A percentile compares a stretch with the other conserved stretches of the same genome.
These are phyloP conservation scores for Aegilops umbellulata DNA, from an alignment of 176 grass and related monocot species.

Conservation along the genomic window DNA sequence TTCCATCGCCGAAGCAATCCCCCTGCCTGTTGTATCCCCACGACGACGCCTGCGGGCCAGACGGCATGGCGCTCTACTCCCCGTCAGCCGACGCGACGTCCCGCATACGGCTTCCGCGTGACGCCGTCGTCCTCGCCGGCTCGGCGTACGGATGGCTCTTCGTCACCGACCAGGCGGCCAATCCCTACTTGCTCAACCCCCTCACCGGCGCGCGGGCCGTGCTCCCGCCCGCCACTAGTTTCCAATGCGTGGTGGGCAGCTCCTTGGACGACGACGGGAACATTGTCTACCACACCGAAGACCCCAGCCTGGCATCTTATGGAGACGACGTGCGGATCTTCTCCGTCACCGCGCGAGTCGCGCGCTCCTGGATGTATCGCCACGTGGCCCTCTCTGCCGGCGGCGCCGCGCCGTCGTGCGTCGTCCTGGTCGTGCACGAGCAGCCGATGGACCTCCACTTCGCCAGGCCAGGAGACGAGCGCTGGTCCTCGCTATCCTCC, in stretches of 20 bases:
- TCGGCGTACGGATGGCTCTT: conserved; percentile 33
- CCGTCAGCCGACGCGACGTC: not conserved
- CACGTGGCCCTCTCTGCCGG: not conserved
- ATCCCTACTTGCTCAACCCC: conserved; percentile 38
- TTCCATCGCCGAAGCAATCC: not conserved
- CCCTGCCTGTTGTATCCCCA: conserved; percentile 7
- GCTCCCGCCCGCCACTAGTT: conserved; percentile 15
- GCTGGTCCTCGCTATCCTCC: not conserved
- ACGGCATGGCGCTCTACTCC: conserved; percentile 14
- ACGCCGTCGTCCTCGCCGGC: not conserved
- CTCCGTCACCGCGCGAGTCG: no score
- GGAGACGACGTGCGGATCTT: not conserved
- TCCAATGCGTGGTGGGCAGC: not conserved
- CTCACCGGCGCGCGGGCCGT: not conserved
- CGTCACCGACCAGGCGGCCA: not conserved
- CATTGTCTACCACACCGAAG: not conserved
- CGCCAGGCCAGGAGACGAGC: conserved; percentile 9
- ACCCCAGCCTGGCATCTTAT: not conserved
- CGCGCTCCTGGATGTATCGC: not conserved
- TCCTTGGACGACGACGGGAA: not conserved
- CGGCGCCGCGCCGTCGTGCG: not conserved
- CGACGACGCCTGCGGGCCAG: not conserved
- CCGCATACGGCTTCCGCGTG: not conserved
- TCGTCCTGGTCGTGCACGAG: conserved; percentile 1
- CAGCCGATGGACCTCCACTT: not conserved